Evolutionary conservation across 1,284 basidiomycete species (phyloP).

Genomic region (Ustilago loliicola): DNA sequence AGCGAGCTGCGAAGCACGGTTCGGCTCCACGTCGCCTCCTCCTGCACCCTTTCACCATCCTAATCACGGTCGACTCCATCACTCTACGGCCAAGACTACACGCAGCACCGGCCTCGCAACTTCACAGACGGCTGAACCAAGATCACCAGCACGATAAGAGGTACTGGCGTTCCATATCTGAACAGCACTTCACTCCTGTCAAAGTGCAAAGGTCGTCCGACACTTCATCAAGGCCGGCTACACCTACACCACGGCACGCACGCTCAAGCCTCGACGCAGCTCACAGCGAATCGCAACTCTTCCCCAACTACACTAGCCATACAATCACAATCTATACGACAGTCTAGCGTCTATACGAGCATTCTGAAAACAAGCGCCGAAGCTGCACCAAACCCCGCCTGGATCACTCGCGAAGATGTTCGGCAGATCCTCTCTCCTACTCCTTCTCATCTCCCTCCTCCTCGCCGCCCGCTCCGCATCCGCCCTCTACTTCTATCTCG

Average conservation of each 20-base stretch:
- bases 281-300: too few relatives aligned
- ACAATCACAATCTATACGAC: too few relatives aligned
- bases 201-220: too few relatives aligned
- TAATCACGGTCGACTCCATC: constrained; percentile 12
- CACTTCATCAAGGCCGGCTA: too few relatives aligned
- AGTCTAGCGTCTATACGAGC: too few relatives aligned
- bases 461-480: constrained; percentile 21
- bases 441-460: constrained; percentile 25
- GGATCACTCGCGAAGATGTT: constrained; percentile 18
- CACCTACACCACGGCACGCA: too few relatives aligned
- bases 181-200: too few relatives aligned
- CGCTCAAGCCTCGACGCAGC: too few relatives aligned
- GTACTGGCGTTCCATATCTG: too few relatives aligned
- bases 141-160: too few relatives aligned
- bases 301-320: too few relatives aligned
- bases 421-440: constrained; percentile 11
- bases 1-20: constrained; percentile 23
- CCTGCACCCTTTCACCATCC: constrained; percentile 13
- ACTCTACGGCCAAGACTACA: neutral
- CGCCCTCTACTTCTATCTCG: constrained; percentile 72
- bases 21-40: constrained; percentile 40
- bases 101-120: neutral
- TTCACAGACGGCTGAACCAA: neutral
- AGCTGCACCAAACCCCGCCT: neutral
- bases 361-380: too few relatives aligned